phyloP scores from a whole-genome alignment of 108 stramenopile species.

The Skeletonema potamos region DNA sequence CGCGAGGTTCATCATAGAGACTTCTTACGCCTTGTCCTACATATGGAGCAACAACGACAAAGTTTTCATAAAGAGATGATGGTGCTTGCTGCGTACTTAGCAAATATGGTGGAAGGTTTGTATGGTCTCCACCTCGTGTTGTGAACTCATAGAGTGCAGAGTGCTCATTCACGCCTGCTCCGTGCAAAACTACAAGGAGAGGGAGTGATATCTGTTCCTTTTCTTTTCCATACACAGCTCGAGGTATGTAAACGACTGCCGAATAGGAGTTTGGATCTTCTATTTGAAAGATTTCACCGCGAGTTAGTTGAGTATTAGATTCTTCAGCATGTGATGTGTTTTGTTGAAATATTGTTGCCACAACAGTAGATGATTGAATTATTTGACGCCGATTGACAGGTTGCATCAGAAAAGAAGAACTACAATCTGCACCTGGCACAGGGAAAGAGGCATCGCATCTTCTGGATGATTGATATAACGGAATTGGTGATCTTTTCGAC shows the following conservation, averaged over 20 bases:
- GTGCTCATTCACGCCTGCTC: conserved; percentile 68
- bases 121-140: conserved; percentile 67
- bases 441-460: neutral
- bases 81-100: conserved; percentile 59
- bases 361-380: neutral
- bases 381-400: neutral
- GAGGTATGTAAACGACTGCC: conserved; percentile 60
- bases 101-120: conserved; percentile 70
- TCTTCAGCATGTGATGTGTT: neutral
- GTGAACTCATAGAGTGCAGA: conserved; percentile 62
- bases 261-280: conserved; percentile 68
- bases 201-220: conserved; percentile 22
- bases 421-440: neutral
- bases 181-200: conserved; percentile 74
- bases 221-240: conserved; percentile 8
- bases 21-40: conserved; percentile 57
- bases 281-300: conserved; percentile 44
- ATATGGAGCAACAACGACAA: conserved; percentile 77
- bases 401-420: neutral
- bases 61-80: conserved; percentile 50
- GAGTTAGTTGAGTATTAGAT: neutral
- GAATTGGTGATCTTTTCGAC: neutral
- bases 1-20: conserved; percentile 74
- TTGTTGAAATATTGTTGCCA: neutral
- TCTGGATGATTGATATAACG: neutral